phyloP scores from a whole-genome alignment of 345 rosid genomes.

The Rhodamnia rubescens region DNA sequence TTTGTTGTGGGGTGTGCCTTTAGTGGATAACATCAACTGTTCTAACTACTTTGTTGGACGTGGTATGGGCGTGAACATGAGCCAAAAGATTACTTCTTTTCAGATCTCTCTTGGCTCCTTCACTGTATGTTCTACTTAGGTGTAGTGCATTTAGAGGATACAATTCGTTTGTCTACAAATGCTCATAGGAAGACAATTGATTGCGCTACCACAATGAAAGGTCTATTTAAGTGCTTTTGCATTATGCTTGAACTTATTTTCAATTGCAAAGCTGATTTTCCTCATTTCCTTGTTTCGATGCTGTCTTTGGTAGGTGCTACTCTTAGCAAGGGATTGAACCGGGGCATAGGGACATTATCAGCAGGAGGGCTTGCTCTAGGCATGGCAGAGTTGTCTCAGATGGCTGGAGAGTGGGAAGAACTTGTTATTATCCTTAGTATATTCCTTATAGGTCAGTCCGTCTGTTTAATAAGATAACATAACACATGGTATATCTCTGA shows the following conservation, averaged over 20 bases:
- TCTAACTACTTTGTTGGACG: neutral
- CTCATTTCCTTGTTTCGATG: neutral
- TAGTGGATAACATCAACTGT: neutral
- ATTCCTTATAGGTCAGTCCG: conserved; percentile 46
- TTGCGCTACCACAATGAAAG: neutral
- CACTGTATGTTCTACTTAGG: neutral
- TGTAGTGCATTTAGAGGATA: neutral
- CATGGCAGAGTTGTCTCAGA: conserved; percentile 61
- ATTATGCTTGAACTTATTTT: neutral
- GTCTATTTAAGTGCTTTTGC: neutral
- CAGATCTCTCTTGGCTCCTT: neutral
- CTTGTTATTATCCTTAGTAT: conserved; percentile 55
- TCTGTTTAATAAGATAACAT: neutral
- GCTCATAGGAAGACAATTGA: neutral
- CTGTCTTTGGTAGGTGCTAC: conserved; percentile 58
- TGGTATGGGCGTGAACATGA: neutral
- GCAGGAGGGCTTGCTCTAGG: conserved; percentile 92
- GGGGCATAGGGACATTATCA: conserved; percentile 83
- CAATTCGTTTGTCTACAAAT: neutral
- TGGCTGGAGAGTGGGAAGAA: conserved; percentile 72
- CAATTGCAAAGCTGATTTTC: neutral
- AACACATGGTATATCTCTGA: neutral
- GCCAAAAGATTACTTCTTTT: neutral
- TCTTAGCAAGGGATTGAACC: conserved; percentile 83
- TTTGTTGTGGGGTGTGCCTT: neutral